These are phyloP conservation scores for Metschnikowia baotianmanensis DNA, from an alignment of 805 yeast genomes.

Conservation along the genomic window DNA sequence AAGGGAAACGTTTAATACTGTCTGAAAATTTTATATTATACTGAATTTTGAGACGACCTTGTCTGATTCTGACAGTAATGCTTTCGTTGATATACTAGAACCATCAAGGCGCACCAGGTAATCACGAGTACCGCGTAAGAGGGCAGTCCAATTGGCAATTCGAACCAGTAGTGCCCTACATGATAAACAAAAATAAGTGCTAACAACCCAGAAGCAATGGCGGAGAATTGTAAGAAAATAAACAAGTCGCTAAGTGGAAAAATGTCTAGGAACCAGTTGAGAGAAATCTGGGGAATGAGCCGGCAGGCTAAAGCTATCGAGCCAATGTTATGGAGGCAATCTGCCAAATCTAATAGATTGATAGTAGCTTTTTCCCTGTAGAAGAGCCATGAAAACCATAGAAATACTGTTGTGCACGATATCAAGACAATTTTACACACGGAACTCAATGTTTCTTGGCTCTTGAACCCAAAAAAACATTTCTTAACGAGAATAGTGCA, in stretches of 20 bases:
- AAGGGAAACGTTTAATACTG: not conserved
- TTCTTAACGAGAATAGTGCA: constrained; percentile 1
- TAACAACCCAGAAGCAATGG: constrained; percentile 1
- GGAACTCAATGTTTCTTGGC: constrained; percentile 13
- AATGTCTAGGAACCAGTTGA: constrained; percentile 16
- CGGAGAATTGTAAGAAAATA: constrained; percentile 1
- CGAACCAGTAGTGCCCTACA: constrained; percentile 7
- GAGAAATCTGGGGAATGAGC: constrained; percentile 17
- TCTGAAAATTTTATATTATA: too few relatives aligned
- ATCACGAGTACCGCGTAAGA: constrained; percentile 3
- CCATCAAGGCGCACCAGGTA: constrained; percentile 2
- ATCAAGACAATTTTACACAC: constrained; percentile 11
- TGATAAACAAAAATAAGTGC: not conserved
- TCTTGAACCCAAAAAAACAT: constrained; percentile 4
- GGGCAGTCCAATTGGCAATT: constrained; percentile 12
- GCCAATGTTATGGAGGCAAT: constrained; percentile 14
- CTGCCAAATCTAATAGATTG: constrained; percentile 16
- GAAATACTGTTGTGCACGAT: not conserved
- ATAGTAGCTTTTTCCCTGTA: constrained; percentile 11
- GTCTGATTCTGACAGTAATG: constrained; percentile 2
- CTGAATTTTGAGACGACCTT: not conserved
- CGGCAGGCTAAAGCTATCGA: constrained; percentile 11
- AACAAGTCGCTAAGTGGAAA: constrained; percentile 5
- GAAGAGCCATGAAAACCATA: constrained; percentile 4
- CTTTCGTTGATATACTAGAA: constrained; percentile 8